Evolutionary conservation across 139 green algal species (phyloP).

Genomic region (Pleodorina starrii): DNA sequence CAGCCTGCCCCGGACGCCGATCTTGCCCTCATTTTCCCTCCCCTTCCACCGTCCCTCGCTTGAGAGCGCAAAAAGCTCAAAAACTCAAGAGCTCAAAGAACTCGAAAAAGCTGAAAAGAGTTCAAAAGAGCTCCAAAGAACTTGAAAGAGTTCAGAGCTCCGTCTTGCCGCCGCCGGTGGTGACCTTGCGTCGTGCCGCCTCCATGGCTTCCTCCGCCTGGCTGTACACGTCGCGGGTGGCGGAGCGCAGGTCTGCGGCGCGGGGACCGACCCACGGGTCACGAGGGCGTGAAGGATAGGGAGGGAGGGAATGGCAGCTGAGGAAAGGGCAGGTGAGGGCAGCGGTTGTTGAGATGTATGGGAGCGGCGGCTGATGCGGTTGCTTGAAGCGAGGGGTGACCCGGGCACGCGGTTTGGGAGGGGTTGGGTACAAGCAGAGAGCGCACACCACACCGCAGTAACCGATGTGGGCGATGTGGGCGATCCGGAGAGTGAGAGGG

Average conservation of each 20-base stretch:
- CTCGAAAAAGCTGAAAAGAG: not conserved
- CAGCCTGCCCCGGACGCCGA: not conserved
- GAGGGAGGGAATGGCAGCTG: not conserved
- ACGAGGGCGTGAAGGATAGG: not conserved
- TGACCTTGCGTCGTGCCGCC: not conserved
- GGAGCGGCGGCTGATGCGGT: not conserved
- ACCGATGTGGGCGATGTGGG: too few species aligned
- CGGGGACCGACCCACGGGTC: too few species aligned
- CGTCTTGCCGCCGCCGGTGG: not conserved
- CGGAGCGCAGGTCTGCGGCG: not conserved
- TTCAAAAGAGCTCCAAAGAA: not conserved
- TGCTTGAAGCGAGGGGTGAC: not conserved
- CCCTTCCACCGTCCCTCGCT: not conserved
- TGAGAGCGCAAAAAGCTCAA: not conserved
- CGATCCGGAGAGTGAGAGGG: too few species aligned
- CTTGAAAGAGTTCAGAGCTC: not conserved
- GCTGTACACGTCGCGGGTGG: slow-evolving; percentile 10
- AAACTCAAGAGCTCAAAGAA: not conserved
- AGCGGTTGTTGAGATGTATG: not conserved
- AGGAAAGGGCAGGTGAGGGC: not conserved
- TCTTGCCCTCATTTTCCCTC: not conserved
- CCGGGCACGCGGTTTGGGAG: not conserved
- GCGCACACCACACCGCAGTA: too few species aligned
- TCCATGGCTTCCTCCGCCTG: slow-evolving; percentile 31
- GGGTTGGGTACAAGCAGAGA: too few species aligned